These are phyloP conservation scores for Porcisia hertigi DNA, from an alignment of 208 protist species.

Conservation along the genomic window DNA sequence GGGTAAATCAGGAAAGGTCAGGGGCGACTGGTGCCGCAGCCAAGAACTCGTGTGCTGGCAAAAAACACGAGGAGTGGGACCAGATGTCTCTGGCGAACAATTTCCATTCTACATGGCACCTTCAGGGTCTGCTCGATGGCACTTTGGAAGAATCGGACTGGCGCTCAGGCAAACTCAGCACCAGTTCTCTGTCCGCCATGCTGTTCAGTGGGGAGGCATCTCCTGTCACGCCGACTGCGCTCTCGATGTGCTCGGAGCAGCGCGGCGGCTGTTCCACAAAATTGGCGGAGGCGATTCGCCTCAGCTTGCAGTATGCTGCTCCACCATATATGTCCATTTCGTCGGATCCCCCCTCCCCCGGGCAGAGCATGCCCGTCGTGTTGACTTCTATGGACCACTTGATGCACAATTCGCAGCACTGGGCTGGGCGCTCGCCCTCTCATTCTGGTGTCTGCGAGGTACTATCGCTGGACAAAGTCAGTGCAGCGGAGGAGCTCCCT, in stretches of 20 bases:
- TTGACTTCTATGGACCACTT: slow-evolving; percentile 10
- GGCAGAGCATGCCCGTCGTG: slow-evolving; percentile 8
- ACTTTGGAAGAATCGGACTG: background rate
- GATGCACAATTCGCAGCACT: slow-evolving; percentile 15
- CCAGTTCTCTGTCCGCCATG: slow-evolving; percentile 20
- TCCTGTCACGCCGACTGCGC: slow-evolving; percentile 19
- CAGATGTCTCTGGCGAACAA: background rate
- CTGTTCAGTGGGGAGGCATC: slow-evolving; percentile 19
- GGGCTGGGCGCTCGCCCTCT: background rate
- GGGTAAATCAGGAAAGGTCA: background rate
- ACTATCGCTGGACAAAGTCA: background rate
- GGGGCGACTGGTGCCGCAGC: background rate
- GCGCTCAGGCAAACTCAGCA: background rate
- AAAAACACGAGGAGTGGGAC: background rate
- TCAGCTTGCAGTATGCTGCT: slow-evolving; percentile 18
- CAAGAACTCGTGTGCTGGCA: background rate
- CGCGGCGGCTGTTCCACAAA: slow-evolving; percentile 12
- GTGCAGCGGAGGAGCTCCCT: background rate
- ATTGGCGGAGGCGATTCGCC: slow-evolving; percentile 28
- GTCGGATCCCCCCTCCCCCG: slow-evolving; percentile 11
- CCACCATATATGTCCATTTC: slow-evolving; percentile 43
- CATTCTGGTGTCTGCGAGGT: background rate
- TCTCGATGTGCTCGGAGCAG: background rate
- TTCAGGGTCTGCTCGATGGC: slow-evolving; percentile 18
- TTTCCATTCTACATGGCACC: slow-evolving; percentile 7